phyloP scores from a whole-genome alignment of 768 basidiomycete species.

The Trametes sanguinea region DNA sequence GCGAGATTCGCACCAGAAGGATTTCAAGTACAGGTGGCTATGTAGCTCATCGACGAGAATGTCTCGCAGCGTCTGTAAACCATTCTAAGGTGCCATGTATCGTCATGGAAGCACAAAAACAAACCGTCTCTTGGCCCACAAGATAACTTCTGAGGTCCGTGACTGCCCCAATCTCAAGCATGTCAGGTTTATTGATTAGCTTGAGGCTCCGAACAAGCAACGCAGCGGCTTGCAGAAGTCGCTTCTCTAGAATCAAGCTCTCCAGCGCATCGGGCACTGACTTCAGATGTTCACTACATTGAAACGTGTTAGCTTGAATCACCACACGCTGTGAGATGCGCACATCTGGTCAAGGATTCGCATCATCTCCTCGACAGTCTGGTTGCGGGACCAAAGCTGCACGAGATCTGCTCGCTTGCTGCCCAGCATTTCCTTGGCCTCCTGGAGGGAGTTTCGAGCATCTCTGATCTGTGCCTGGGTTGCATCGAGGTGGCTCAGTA shows the following conservation, averaged over 20 bases:
- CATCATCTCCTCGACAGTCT: conserved; percentile 95
- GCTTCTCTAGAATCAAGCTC: conserved; percentile 93
- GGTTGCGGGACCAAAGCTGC: conserved; percentile 86
- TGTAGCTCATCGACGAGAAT: conserved; percentile 95
- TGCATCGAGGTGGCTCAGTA: conserved; percentile 68
- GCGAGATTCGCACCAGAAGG: conserved; percentile 92
- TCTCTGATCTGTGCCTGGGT: conserved; percentile 76
- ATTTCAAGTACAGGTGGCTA: conserved; percentile 95
- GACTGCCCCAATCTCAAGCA: conserved; percentile 94
- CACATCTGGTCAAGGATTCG: conserved; percentile 93
- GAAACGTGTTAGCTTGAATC: not conserved
- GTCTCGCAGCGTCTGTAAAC: conserved; percentile 76
- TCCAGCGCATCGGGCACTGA: conserved; percentile 90
- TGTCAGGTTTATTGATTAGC: conserved; percentile 86
- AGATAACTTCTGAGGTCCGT: conserved; percentile 87
- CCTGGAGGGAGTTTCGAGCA: conserved; percentile 69
- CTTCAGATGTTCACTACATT: conserved; percentile 80
- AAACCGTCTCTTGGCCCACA: conserved; percentile 79
- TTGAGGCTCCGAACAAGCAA: conserved; percentile 87
- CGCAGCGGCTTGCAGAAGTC: conserved; percentile 84
- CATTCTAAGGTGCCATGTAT: not conserved
- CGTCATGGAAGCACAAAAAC: conserved; percentile 30
- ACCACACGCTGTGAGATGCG: conserved; percentile 63
- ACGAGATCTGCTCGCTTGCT: conserved; percentile 86
- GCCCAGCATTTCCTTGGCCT: conserved; percentile 77